Conservation (phyloP, 192 early-diverging fungal genomes). For the Backusella parvicylindrica region DNA sequence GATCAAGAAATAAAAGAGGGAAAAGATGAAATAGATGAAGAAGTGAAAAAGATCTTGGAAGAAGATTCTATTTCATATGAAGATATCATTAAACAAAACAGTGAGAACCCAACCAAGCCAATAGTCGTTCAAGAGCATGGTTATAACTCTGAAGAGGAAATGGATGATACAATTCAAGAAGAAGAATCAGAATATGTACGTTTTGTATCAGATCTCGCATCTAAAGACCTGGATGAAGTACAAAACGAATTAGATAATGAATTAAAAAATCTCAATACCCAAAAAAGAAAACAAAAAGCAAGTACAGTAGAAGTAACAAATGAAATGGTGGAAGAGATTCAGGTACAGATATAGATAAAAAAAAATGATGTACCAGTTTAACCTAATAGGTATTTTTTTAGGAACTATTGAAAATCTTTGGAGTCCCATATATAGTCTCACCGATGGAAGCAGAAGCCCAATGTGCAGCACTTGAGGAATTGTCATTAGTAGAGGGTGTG, state of each 20-base stretch:
- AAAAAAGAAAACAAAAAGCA: slow-evolving; percentile 53
- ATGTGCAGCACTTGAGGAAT: slow-evolving; percentile 70
- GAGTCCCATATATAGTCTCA: slow-evolving; percentile 87
- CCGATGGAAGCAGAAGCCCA: slow-evolving; percentile 99
- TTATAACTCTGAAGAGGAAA: slow-evolving; percentile 32
- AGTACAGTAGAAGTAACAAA: slow-evolving; percentile 61
- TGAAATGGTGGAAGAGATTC: slow-evolving; percentile 73
- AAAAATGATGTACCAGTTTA: background rate
- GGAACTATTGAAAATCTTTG: slow-evolving; percentile 84
- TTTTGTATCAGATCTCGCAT: slow-evolving; percentile 52
- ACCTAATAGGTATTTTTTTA: slow-evolving; percentile 27
- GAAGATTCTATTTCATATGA: background rate
- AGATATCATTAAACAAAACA: background rate
- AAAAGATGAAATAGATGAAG: background rate
- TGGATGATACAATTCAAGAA: background rate
- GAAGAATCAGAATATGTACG: slow-evolving; percentile 66
- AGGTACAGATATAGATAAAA: slow-evolving; percentile 36
- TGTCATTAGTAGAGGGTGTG: slow-evolving; percentile 84
- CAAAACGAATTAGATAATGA: slow-evolving; percentile 47
- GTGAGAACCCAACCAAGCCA: background rate
- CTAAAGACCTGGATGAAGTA: slow-evolving; percentile 39
- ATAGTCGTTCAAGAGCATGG: background rate
- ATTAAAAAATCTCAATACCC: slow-evolving; percentile 43
- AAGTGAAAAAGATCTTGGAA: background rate
- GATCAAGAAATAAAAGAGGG: background rate